phyloP scores from a whole-genome alignment of 2,329 filamentous ascomycete genomes.

The Immersiporthe knoxdaviesiana region DNA sequence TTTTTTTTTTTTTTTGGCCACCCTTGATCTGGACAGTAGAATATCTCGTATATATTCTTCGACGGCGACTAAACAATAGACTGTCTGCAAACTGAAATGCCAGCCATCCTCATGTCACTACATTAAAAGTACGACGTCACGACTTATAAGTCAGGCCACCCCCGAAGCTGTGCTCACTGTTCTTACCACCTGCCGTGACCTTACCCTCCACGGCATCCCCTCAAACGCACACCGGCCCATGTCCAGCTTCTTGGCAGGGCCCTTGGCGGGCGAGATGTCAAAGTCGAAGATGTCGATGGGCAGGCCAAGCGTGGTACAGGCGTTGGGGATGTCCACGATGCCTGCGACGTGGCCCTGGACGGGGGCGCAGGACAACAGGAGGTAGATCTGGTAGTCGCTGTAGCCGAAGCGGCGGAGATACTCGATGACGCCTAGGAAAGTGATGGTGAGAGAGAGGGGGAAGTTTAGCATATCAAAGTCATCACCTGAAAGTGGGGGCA shows the following conservation, averaged over 20 bases:
- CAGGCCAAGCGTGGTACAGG: constrained; percentile 84
- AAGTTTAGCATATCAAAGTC: neutral
- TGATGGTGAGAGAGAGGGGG: neutral
- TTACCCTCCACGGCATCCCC: constrained; percentile 49
- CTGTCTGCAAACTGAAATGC: neutral
- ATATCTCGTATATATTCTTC: too few relatives aligned
- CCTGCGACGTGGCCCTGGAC: constrained; percentile 88
- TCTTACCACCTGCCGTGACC: constrained; percentile 48
- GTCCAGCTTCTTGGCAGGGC: constrained; percentile 56
- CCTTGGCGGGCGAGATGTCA: constrained; percentile 72
- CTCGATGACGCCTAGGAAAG: constrained; percentile 65
- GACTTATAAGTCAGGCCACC: constrained; percentile 55
- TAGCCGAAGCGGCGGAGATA: constrained; percentile 77
- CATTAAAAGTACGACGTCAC: too few relatives aligned
- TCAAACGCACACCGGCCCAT: constrained; percentile 73
- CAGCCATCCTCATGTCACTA: too few relatives aligned
- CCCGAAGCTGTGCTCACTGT: constrained; percentile 54
- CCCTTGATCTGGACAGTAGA: too few relatives aligned
- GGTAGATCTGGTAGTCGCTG: constrained; percentile 77
- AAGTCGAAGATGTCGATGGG: constrained; percentile 97
- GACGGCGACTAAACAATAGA: neutral
- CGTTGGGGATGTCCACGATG: constrained; percentile 89
- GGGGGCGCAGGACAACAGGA: constrained; percentile 82
- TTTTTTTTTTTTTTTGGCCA: too few relatives aligned
- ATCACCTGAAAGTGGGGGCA: too few relatives aligned